phyloP scores from a whole-genome alignment of 1,284 basidiomycete genomes.

The Puccinia horiana region DNA sequence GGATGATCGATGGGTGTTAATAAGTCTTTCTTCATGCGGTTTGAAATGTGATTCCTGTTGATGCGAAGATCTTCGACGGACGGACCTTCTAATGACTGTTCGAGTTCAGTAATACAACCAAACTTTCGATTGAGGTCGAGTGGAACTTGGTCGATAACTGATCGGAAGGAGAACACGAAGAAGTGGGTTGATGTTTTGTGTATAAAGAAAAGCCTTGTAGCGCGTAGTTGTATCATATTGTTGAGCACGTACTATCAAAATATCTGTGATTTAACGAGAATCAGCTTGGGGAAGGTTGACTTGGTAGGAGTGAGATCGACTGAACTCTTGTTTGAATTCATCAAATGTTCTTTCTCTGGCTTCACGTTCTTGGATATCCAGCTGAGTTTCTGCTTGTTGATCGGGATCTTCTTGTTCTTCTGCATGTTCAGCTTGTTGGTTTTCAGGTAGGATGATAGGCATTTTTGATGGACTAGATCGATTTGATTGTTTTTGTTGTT shows the following conservation, averaged over 20 bases:
- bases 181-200: not conserved
- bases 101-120: slow-evolving; percentile 35
- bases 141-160: slow-evolving; percentile 46
- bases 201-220: not conserved
- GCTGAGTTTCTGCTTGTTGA: not conserved
- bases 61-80: not conserved
- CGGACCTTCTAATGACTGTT: slow-evolving; percentile 32
- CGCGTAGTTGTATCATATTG: not conserved
- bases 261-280: slow-evolving; percentile 25
- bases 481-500: not conserved
- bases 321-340: slow-evolving; percentile 40
- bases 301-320: not conserved
- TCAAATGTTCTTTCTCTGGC: slow-evolving; percentile 38
- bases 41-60: no score
- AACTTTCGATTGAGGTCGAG: slow-evolving; percentile 39
- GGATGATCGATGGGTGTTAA: not conserved
- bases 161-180: slow-evolving; percentile 6
- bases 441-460: not conserved
- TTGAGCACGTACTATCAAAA: slow-evolving; percentile 31
- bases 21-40: not conserved
- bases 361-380: slow-evolving; percentile 5
- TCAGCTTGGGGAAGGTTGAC: not conserved
- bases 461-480: not conserved
- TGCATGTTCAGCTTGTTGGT: not conserved
- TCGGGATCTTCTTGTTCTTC: not conserved